Conservation (phyloP, 441 rosid species). For the Capsella rubella region DNA sequence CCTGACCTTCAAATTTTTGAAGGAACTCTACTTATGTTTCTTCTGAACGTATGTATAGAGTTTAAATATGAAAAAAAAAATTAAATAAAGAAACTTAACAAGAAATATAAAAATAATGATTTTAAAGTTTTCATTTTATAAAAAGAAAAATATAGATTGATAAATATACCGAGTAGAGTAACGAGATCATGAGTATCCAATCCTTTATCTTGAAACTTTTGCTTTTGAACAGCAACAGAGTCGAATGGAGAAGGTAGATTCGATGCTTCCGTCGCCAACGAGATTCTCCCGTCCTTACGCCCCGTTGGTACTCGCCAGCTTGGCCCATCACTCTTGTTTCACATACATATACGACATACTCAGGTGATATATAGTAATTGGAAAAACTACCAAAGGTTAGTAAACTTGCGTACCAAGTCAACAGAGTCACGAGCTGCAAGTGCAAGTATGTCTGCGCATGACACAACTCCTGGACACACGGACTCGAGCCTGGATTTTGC, state of each 20-base stretch:
- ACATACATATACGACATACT: not conserved
- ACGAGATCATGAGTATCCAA: slow-evolving; percentile 74
- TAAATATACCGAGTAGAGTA: slow-evolving; percentile 64
- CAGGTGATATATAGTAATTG: not conserved
- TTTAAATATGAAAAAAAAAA: not conserved
- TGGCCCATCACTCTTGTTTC: slow-evolving; percentile 65
- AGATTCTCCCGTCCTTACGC: slow-evolving; percentile 75
- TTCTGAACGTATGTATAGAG: not conserved
- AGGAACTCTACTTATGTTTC: slow-evolving; percentile 4
- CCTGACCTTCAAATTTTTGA: not conserved
- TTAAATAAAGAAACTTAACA: not conserved
- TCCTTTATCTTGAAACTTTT: slow-evolving; percentile 71
- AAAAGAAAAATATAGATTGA: not conserved
- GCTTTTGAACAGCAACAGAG: slow-evolving; percentile 62
- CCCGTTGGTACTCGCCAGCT: slow-evolving; percentile 82
- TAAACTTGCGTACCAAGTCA: slow-evolving; percentile 51
- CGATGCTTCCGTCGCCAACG: slow-evolving; percentile 56
- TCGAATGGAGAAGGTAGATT: slow-evolving; percentile 71
- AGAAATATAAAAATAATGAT: not conserved
- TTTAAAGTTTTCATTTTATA: not conserved
- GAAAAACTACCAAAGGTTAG: not conserved
- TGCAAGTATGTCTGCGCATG: slow-evolving; percentile 66
- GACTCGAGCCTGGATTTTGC: slow-evolving; percentile 56
- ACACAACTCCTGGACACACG: slow-evolving; percentile 59
- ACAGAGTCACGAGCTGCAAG: slow-evolving; percentile 67